phyloP scores from a whole-genome alignment of 441 rosid genomes.

The Pelargonium exstipulatum region DNA sequence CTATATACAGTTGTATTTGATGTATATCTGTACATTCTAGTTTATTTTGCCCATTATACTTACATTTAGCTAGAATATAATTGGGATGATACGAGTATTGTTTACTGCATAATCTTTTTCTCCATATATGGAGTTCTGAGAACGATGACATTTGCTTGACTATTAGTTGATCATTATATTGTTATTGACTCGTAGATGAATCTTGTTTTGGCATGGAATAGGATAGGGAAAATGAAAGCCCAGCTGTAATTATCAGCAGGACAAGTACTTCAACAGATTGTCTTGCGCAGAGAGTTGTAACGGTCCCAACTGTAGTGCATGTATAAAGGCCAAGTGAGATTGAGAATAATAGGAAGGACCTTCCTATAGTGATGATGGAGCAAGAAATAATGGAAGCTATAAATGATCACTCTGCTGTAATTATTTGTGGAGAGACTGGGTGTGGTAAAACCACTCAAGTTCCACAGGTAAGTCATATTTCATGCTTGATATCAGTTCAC shows the following conservation, averaged over 20 bases:
- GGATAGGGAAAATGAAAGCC: constrained; percentile 35
- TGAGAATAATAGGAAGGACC: constrained; percentile 70
- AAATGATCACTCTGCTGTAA: constrained; percentile 51
- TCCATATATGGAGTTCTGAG: not conserved
- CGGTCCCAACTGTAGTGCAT: constrained; percentile 43
- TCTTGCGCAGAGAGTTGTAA: constrained; percentile 29
- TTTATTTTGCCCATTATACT: no score
- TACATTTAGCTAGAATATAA: no score
- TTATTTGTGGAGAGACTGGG: constrained; percentile 90
- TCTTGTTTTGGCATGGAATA: constrained; percentile 27
- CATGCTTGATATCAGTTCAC: constrained; percentile 10
- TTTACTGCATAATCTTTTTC: no score
- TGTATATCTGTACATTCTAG: no score
- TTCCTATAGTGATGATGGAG: constrained; percentile 97
- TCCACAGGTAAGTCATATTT: constrained; percentile 64
- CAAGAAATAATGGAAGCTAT: constrained; percentile 98
- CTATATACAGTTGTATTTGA: no score
- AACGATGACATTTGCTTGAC: not conserved
- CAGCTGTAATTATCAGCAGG: constrained; percentile 16
- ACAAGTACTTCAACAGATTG: constrained; percentile 23
- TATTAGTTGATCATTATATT: constrained; percentile 1
- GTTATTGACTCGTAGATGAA: constrained; percentile 20
- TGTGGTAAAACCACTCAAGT: constrained; percentile 99
- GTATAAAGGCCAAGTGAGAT: constrained; percentile 53
- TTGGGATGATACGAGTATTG: no score